phyloP scores from a whole-genome alignment of 768 basidiomycete species.

The Agaricus bisporus region DNA sequence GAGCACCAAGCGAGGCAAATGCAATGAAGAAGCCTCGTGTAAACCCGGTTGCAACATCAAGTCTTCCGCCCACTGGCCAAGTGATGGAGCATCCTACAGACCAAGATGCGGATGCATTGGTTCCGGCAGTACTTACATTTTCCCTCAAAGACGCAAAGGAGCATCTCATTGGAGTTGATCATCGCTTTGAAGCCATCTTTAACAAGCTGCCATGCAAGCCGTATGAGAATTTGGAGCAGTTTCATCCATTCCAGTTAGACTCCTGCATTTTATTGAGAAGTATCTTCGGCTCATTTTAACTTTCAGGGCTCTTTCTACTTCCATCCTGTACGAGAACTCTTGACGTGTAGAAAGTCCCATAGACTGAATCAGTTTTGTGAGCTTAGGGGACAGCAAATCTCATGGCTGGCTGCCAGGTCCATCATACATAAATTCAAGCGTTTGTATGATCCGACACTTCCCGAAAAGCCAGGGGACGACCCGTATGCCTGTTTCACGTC shows the following conservation, averaged over 20 bases:
- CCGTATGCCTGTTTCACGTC: neutral
- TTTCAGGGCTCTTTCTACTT: constrained; percentile 58
- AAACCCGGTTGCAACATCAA: constrained; percentile 3
- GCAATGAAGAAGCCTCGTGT: constrained; percentile 8
- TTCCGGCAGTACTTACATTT: constrained; percentile 72
- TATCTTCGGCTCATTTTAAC: neutral
- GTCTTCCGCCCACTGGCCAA: constrained; percentile 9
- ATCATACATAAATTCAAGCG: constrained; percentile 77
- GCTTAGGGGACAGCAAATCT: constrained; percentile 71
- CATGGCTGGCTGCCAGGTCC: constrained; percentile 80
- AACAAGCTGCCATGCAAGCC: constrained; percentile 62
- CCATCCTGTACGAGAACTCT: constrained; percentile 52
- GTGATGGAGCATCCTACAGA: neutral
- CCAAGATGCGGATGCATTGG: constrained; percentile 26
- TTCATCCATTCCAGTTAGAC: constrained; percentile 78
- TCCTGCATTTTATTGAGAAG: neutral
- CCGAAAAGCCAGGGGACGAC: constrained; percentile 41
- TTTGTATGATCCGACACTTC: constrained; percentile 66
- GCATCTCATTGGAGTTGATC: constrained; percentile 63
- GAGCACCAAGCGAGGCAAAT: constrained; percentile 13
- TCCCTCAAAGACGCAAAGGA: constrained; percentile 69
- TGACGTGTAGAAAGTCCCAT: neutral
- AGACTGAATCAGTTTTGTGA: neutral
- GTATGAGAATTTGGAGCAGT: constrained; percentile 62
- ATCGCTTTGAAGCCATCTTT: constrained; percentile 70